Conservation (phyloP, 306 rosid genomes). For the Herpetospermum pedunculosum region DNA sequence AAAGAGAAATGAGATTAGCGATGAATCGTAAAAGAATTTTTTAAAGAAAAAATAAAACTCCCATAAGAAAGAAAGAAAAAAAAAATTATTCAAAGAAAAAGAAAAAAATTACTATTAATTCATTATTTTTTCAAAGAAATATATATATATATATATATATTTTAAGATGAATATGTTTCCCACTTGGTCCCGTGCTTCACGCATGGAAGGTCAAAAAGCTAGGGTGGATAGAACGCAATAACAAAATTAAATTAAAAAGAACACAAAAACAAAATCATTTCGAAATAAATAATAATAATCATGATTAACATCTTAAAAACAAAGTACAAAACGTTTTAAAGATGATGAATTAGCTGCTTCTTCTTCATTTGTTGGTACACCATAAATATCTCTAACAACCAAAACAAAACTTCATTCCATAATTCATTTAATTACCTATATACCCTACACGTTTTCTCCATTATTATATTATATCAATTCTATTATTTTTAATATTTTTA, state of each 20-base stretch:
- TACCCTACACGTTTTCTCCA: not conserved
- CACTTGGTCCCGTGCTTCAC: not conserved
- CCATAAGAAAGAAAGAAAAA: too few relatives aligned
- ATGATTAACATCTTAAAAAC: not conserved
- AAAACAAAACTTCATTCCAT: not conserved
- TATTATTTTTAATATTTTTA: not conserved
- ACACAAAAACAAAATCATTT: not conserved
- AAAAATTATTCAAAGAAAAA: too few relatives aligned
- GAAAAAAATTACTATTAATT: not conserved
- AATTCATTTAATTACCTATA: not conserved
- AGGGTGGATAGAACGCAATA: slow-evolving; percentile 8
- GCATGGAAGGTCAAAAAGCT: slow-evolving; percentile 1
- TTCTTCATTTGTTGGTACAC: not conserved
- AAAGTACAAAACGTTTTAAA: not conserved
- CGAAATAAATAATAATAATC: not conserved
- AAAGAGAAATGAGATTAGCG: too few relatives aligned
- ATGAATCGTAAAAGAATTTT: too few relatives aligned
- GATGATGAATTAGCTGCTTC: not conserved
- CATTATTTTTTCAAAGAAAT: not conserved
- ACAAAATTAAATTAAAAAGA: not conserved
- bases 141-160: too few relatives aligned
- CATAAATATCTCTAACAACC: not conserved
- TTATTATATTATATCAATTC: not conserved
- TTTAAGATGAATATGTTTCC: not conserved
- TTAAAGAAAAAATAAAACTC: too few relatives aligned